Percentiles rank a stretch among this genome's conserved stretches.
Conservation (phyloP, 768 basidiomycete species). For the Xanthoconium purpureum region DNA sequence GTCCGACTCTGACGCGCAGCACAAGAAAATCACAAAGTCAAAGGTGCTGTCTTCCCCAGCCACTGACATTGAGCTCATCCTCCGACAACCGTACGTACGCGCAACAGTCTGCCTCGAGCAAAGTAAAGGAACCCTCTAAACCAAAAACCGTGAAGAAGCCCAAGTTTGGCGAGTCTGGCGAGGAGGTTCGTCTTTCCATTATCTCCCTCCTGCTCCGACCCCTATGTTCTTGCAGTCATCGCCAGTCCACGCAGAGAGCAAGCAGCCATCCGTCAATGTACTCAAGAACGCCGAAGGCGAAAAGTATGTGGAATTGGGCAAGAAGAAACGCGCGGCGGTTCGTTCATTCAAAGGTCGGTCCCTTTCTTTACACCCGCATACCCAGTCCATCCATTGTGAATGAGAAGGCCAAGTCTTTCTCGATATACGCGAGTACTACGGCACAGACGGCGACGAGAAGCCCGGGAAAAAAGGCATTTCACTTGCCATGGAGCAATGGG, state of each 20-base stretch:
- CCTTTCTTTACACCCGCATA: not conserved
- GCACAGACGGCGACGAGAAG: conserved; percentile 54
- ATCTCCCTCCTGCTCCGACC: conserved; percentile 4
- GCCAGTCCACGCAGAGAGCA: conserved; percentile 1
- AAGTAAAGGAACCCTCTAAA: conserved; percentile 14
- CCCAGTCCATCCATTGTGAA: conserved; percentile 29
- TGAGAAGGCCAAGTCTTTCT: conserved; percentile 47
- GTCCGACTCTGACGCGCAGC: conserved; percentile 17
- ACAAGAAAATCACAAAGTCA: conserved; percentile 1
- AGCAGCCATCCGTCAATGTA: conserved; percentile 3
- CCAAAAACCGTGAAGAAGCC: conserved; percentile 37
- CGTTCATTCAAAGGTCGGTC: conserved; percentile 43
- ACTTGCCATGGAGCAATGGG: conserved; percentile 66
- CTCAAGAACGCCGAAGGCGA: conserved; percentile 32
- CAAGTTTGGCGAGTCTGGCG: conserved; percentile 17
- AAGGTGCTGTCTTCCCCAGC: conserved; percentile 10
- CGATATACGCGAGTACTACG: conserved; percentile 77
- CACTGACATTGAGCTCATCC: not conserved
- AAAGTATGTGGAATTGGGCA: conserved; percentile 63
- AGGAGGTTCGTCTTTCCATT: conserved; percentile 7
- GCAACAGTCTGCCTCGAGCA: conserved; percentile 1
- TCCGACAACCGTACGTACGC: not conserved
- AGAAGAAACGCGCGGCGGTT: conserved; percentile 66
- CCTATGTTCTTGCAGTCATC: conserved; percentile 18
- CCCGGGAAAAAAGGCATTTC: conserved; percentile 84